Evolutionary conservation across 345 rosid genomes (phyloP).

Genomic region (Aquilaria malaccensis): DNA sequence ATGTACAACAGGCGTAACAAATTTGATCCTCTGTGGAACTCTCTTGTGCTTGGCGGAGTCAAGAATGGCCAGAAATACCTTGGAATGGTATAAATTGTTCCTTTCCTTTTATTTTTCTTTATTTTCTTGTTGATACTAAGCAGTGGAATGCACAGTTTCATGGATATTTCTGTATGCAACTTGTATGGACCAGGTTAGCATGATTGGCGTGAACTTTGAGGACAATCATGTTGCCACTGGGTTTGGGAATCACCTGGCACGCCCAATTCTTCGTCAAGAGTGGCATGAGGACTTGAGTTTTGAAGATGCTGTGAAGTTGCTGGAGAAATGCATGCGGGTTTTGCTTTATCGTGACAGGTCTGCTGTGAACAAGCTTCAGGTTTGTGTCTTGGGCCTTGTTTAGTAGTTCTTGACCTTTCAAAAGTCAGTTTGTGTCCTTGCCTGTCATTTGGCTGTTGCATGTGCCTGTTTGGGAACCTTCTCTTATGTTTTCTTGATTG

Average conservation of each 20-base stretch:
- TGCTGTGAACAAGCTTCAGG: slow-evolving; percentile 97
- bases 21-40: slow-evolving; percentile 93
- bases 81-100: slow-evolving; percentile 52
- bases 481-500: not conserved
- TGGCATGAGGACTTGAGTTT: slow-evolving; percentile 86
- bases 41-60: slow-evolving; percentile 94
- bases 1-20: slow-evolving; percentile 98
- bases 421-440: no score
- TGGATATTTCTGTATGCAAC: slow-evolving; percentile 1
- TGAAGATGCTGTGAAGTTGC: slow-evolving; percentile 84
- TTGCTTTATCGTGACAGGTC: slow-evolving; percentile 96
- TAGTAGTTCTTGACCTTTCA: no score
- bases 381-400: slow-evolving; percentile 14
- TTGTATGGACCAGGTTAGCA: slow-evolving; percentile 51
- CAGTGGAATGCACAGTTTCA: slow-evolving; percentile 4
- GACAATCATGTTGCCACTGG: slow-evolving; percentile 95
- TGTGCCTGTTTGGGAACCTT: not conserved
- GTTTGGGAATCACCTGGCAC: slow-evolving; percentile 93
- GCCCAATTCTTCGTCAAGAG: slow-evolving; percentile 93
- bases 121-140: not conserved
- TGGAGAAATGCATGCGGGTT: slow-evolving; percentile 98
- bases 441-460: no score
- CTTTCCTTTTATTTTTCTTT: slow-evolving; percentile 4
- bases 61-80: slow-evolving; percentile 92
- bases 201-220: slow-evolving; percentile 93